A percentile compares a stretch with the other conserved stretches of the same genome.
Evolutionary conservation across 2,329 filamentous ascomycete species (phyloP).

Genomic region (Neofusicoccum parvum): DNA sequence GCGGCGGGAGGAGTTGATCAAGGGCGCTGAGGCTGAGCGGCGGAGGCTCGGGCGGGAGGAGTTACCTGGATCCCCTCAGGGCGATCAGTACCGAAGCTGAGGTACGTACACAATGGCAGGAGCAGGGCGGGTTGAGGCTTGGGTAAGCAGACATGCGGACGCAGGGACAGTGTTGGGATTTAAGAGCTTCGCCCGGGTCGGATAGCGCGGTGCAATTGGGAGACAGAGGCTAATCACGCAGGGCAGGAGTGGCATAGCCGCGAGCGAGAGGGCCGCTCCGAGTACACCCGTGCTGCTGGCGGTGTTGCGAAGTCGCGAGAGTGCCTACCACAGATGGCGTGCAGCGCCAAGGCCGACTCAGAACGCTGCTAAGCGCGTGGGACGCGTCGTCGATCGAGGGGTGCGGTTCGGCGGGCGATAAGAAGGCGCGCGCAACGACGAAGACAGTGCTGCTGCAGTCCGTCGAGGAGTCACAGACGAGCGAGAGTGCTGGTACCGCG

Average conservation of each 20-base stretch:
- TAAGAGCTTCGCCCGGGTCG: neutral
- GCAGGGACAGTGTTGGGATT: slow-evolving; percentile 18
- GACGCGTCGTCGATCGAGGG: neutral
- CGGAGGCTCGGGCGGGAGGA: slow-evolving; percentile 9
- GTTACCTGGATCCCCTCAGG: neutral
- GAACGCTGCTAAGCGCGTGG: neutral
- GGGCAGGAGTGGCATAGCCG: neutral
- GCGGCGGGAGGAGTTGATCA: neutral
- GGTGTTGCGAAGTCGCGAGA: neutral
- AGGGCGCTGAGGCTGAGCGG: neutral
- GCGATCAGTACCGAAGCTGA: slow-evolving; percentile 9
- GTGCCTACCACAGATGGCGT: slow-evolving; percentile 1
- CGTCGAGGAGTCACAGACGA: neutral
- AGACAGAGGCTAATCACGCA: neutral
- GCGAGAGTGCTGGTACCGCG: neutral
- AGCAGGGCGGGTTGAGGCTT: slow-evolving; percentile 9
- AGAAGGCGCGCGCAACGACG: neutral
- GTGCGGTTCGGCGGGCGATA: neutral
- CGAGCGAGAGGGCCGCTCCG: neutral
- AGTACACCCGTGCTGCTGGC: neutral
- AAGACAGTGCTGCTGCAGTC: neutral
- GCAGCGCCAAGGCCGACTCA: neutral
- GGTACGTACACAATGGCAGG: neutral
- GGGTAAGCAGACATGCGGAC: slow-evolving; percentile 6
- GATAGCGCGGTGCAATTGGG: neutral